Conservation (phyloP, 768 basidiomycete species). For the Suillus subalutaceus region DNA sequence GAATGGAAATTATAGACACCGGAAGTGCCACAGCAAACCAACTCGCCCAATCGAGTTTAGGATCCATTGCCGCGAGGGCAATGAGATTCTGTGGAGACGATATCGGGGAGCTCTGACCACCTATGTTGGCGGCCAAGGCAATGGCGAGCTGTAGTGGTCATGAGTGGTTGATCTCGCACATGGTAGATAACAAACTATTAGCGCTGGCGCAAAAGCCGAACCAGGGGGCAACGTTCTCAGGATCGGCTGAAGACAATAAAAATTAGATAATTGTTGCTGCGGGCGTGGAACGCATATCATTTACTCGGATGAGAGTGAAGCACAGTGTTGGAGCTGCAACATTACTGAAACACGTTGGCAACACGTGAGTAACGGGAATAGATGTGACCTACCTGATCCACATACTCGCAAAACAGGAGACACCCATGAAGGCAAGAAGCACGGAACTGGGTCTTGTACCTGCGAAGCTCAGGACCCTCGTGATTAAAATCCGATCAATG, state of each 20-base stretch:
- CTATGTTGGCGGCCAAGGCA: slow-evolving; percentile 97
- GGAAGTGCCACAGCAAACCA: slow-evolving; percentile 97
- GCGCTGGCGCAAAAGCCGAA: slow-evolving; percentile 84
- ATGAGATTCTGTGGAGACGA: slow-evolving; percentile 98
- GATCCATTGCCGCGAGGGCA: slow-evolving; percentile 85
- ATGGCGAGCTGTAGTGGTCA: slow-evolving; percentile 73
- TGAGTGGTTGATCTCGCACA: slow-evolving; percentile 9
- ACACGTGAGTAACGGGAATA: no score
- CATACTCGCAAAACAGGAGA: slow-evolving; percentile 98
- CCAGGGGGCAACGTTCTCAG: slow-evolving; percentile 86
- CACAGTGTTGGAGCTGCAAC: slow-evolving; percentile 97
- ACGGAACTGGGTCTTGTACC: slow-evolving; percentile 87
- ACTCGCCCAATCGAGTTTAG: slow-evolving; percentile 79
- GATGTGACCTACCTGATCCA: slow-evolving; percentile 79
- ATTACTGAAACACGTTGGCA: slow-evolving; percentile 55
- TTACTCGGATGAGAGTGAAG: slow-evolving; percentile 91
- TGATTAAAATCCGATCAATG: slow-evolving; percentile 91
- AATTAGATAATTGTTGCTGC: slow-evolving; percentile 9
- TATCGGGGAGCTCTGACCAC: slow-evolving; percentile 96
- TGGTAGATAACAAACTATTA: slow-evolving; percentile 67
- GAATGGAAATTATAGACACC: slow-evolving; percentile 81
- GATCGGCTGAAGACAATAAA: slow-evolving; percentile 68
- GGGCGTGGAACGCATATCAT: slow-evolving; percentile 24
- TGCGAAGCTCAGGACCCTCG: slow-evolving; percentile 86
- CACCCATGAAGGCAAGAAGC: slow-evolving; percentile 91